These are phyloP conservation scores for Chenopodium quinoa DNA, from an alignment of 148 eudicot species.

Conservation along the genomic window DNA sequence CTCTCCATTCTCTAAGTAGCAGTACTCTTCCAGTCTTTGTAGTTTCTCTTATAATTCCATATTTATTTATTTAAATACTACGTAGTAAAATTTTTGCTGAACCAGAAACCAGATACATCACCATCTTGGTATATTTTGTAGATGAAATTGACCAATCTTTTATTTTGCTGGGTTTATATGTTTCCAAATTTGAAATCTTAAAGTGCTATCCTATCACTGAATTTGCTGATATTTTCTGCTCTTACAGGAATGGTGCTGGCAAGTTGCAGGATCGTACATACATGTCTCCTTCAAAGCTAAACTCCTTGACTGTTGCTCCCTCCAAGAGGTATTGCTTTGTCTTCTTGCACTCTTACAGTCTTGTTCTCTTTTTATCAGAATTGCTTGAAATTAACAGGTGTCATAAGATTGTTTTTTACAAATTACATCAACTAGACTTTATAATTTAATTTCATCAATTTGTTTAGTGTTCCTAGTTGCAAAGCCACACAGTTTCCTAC, in stretches of 20 bases:
- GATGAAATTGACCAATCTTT: neutral
- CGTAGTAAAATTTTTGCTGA: too few species aligned
- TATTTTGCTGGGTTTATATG: neutral
- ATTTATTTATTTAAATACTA: too few species aligned
- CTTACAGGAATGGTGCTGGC: conserved; percentile 36
- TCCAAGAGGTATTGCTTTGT: conserved; percentile 46
- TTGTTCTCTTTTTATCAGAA: neutral
- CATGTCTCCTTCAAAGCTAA: conserved; percentile 38
- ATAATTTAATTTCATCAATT: neutral
- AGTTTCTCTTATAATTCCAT: too few species aligned
- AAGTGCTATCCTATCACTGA: neutral
- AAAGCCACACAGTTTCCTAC: neutral
- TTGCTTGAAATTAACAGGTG: neutral
- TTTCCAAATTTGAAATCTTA: neutral
- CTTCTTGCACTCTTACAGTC: neutral
- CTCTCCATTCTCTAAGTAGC: too few species aligned
- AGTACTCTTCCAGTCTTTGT: too few species aligned
- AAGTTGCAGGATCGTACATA: conserved; percentile 31
- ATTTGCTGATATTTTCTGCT: conserved; percentile 8
- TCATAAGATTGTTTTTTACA: neutral
- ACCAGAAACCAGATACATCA: too few species aligned
- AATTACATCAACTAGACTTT: neutral
- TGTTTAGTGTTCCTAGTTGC: neutral
- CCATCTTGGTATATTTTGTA: neutral
- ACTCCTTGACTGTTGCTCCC: conserved; percentile 44